These are phyloP conservation scores for Gossypium davidsonii DNA, from an alignment of 441 rosid genomes.

Conservation along the genomic window DNA sequence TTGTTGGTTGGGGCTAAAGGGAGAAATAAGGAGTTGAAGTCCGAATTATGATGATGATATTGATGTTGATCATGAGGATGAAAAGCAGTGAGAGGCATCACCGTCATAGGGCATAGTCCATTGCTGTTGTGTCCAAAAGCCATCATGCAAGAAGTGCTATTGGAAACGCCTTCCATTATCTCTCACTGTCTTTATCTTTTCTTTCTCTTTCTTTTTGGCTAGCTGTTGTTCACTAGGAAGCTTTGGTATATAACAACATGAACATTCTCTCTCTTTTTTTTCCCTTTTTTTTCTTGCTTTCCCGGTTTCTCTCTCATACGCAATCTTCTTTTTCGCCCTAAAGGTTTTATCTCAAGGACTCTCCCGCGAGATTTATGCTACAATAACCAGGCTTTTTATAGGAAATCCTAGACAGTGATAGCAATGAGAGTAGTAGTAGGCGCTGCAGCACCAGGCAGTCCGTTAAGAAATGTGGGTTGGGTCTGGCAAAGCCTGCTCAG, in stretches of 20 bases:
- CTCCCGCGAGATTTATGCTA: slow-evolving; percentile 98
- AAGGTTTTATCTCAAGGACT: slow-evolving; percentile 31
- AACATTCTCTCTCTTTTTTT: neutral
- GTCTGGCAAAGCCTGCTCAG: neutral
- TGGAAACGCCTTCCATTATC: slow-evolving; percentile 47
- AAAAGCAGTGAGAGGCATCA: slow-evolving; percentile 53
- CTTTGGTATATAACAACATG: slow-evolving; percentile 5
- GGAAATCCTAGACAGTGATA: slow-evolving; percentile 50
- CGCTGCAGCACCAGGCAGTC: slow-evolving; percentile 25
- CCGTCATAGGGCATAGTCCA: slow-evolving; percentile 50
- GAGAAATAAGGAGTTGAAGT: slow-evolving; percentile 45
- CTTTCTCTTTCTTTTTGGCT: slow-evolving; percentile 18
- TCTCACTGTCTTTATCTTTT: slow-evolving; percentile 27
- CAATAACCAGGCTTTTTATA: slow-evolving; percentile 66
- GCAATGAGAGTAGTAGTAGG: slow-evolving; percentile 19
- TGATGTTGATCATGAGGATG: slow-evolving; percentile 29
- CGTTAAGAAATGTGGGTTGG: slow-evolving; percentile 25
- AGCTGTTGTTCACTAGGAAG: neutral
- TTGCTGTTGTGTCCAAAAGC: slow-evolving; percentile 48
- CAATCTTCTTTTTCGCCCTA: slow-evolving; percentile 29
- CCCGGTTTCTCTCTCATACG: slow-evolving; percentile 30
- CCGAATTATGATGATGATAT: slow-evolving; percentile 28
- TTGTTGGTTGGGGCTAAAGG: slow-evolving; percentile 28
- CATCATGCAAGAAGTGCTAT: slow-evolving; percentile 46
- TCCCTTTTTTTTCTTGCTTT: slow-evolving; percentile 11